phyloP scores from a whole-genome alignment of 1,284 basidiomycete genomes.

The Vanrija pseudolonga region DNA sequence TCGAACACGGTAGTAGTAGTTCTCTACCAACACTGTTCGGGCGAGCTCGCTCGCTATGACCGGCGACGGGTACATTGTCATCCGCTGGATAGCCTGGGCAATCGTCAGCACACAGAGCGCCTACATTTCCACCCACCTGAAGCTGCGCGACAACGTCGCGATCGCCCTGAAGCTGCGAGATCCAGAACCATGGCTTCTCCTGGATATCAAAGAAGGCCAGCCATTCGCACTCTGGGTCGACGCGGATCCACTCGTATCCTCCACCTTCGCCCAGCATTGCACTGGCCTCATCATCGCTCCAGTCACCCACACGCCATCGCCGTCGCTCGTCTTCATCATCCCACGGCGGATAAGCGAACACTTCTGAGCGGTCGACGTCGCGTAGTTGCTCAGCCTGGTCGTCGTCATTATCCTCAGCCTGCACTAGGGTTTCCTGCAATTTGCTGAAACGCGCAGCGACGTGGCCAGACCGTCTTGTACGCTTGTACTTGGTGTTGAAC shows the following conservation, averaged over 20 bases:
- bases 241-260: slow-evolving; percentile 94
- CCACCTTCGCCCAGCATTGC: slow-evolving; percentile 75
- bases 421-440: slow-evolving; percentile 86
- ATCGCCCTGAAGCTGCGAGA: slow-evolving; percentile 91
- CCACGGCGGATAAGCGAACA: slow-evolving; percentile 94
- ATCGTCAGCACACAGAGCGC: not conserved
- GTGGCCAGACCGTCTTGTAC: slow-evolving; percentile 65
- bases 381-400: slow-evolving; percentile 76
- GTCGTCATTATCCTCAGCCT: slow-evolving; percentile 82
- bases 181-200: slow-evolving; percentile 99
- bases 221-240: slow-evolving; percentile 99
- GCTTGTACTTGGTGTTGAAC: slow-evolving; percentile 99
- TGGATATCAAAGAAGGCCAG: slow-evolving; percentile 86
- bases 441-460: slow-evolving; percentile 77
- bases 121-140: slow-evolving; percentile 67
- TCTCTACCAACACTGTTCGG: slow-evolving; percentile 87
- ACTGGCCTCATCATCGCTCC: slow-evolving; percentile 94
- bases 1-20: slow-evolving; percentile 96
- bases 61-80: slow-evolving; percentile 75
- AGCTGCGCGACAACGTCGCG: slow-evolving; percentile 97
- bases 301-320: slow-evolving; percentile 94
- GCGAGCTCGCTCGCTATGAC: slow-evolving; percentile 89
- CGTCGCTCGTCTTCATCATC: slow-evolving; percentile 81
- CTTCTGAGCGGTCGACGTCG: slow-evolving; percentile 71
- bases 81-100: slow-evolving; percentile 74